Conservation (phyloP, 2,329 filamentous ascomycete genomes). For the Penicillium brevicompactum region DNA sequence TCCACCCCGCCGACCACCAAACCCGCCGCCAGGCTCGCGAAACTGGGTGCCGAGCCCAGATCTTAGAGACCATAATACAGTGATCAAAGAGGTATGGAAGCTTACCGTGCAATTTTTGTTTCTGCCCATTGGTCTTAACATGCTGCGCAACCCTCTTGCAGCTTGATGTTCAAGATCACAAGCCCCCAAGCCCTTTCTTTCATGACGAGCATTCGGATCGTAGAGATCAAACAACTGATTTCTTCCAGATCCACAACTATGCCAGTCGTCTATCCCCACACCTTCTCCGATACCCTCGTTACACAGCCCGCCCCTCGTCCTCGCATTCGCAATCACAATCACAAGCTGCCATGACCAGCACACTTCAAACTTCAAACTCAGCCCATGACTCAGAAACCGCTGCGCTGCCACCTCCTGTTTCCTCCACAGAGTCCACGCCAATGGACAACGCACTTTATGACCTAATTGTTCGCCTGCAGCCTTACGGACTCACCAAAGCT, state of each 20-base stretch:
- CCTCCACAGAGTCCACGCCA: conserved; percentile 28
- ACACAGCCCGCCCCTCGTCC: conserved; percentile 25
- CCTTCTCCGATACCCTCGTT: conserved; percentile 40
- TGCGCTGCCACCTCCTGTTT: conserved; percentile 10
- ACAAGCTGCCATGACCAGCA: conserved; percentile 25
- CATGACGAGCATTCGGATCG: background rate
- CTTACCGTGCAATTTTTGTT: fast-evolving
- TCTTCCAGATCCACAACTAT: conserved; percentile 46
- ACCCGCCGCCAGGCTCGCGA: conserved; percentile 38
- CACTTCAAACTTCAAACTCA: conserved; percentile 17
- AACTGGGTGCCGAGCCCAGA: conserved; percentile 46
- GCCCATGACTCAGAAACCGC: conserved; percentile 9
- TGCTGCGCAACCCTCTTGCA: too few species aligned
- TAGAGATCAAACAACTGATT: background rate
- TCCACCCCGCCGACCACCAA: conserved; percentile 44
- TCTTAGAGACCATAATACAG: conserved; percentile 48
- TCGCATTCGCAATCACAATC: conserved; percentile 19
- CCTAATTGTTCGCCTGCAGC: conserved; percentile 39
- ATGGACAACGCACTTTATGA: conserved; percentile 42
- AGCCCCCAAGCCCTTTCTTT: background rate
- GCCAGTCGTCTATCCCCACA: conserved; percentile 43
- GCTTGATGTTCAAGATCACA: background rate
- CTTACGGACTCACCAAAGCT: conserved; percentile 48
- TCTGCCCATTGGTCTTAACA: too few species aligned
- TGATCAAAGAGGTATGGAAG: conserved; percentile 46